Evolutionary conservation across 2,329 filamentous ascomycete genomes (phyloP).

Genomic region (Pseudopyricularia cyperi): DNA sequence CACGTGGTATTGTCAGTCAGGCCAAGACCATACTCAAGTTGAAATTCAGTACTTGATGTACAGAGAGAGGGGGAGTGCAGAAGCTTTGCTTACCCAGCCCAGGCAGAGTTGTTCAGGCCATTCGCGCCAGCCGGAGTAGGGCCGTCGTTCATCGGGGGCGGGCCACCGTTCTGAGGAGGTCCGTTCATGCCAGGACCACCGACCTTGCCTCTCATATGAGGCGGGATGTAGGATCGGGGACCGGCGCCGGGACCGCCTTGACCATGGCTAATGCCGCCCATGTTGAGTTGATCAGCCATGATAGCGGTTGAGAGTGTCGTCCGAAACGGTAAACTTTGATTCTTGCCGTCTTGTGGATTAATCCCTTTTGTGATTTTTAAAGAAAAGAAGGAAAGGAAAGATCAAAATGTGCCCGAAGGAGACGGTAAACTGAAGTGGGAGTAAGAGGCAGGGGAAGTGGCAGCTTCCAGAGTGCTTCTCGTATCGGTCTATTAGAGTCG

Average conservation of each 20-base stretch:
- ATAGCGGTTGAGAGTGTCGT: conserved; percentile 20
- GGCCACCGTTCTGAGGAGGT: conserved; percentile 8
- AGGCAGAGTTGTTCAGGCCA: conserved; percentile 50
- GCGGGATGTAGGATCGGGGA: conserved; percentile 68
- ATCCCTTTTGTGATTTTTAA: neutral
- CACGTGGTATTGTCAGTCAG: neutral
- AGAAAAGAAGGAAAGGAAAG: neutral
- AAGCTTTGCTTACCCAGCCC: conserved; percentile 40
- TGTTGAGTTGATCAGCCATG: conserved; percentile 79
- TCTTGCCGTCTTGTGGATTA: neutral
- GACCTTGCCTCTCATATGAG: conserved; percentile 60
- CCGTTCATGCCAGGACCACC: conserved; percentile 19
- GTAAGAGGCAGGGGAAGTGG: conserved; percentile 2
- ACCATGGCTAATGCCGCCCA: conserved; percentile 58
- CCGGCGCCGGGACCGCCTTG: conserved; percentile 15
- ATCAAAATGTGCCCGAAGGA: neutral
- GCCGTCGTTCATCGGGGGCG: conserved; percentile 27
- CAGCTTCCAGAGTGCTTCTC: conserved; percentile 3
- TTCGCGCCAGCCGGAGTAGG: conserved; percentile 17
- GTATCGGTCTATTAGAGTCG: conserved; percentile 2
- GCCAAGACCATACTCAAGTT: neutral
- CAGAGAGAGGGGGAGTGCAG: conserved; percentile 1
- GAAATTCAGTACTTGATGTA: neutral
- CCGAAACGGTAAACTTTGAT: neutral
- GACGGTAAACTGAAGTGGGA: neutral